These are phyloP conservation scores for Posidonia australis DNA, from an alignment of 106 monocot genomes.

Conservation along the genomic window DNA sequence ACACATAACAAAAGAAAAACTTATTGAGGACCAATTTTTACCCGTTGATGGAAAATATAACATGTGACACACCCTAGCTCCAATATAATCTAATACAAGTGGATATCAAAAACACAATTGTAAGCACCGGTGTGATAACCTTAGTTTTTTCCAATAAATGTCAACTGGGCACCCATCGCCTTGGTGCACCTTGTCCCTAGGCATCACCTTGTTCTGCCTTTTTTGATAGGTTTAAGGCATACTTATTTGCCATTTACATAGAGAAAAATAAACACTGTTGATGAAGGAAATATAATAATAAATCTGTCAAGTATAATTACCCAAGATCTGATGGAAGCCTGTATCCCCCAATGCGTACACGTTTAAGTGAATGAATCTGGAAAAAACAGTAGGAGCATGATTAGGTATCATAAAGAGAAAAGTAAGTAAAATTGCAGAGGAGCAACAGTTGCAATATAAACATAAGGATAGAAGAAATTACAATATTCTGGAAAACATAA, in stretches of 20 bases:
- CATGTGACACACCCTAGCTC: too few species aligned
- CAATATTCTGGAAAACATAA: too few species aligned
- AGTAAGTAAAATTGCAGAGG: not conserved
- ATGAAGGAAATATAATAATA: not conserved
- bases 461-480: too few species aligned
- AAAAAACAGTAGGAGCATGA: not conserved
- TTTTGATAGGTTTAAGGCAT: too few species aligned
- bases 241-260: not conserved
- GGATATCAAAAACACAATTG: too few species aligned
- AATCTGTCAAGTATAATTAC: conserved; percentile 13
- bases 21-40: too few species aligned
- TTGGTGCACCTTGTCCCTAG: too few species aligned
- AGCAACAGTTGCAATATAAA: not conserved
- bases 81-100: too few species aligned
- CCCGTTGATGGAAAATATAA: too few species aligned
- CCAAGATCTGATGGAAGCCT: conserved; percentile 76
- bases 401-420: not conserved
- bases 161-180: not conserved
- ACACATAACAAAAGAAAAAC: too few species aligned
- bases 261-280: not conserved
- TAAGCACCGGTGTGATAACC: too few species aligned
- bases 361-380: conserved; percentile 74
- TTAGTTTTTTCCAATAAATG: not conserved
- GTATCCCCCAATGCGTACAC: conserved; percentile 67
- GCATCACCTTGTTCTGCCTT: too few species aligned